phyloP scores from a whole-genome alignment of 2,329 filamentous ascomycete genomes.

The Orbilia ellipsospora region DNA sequence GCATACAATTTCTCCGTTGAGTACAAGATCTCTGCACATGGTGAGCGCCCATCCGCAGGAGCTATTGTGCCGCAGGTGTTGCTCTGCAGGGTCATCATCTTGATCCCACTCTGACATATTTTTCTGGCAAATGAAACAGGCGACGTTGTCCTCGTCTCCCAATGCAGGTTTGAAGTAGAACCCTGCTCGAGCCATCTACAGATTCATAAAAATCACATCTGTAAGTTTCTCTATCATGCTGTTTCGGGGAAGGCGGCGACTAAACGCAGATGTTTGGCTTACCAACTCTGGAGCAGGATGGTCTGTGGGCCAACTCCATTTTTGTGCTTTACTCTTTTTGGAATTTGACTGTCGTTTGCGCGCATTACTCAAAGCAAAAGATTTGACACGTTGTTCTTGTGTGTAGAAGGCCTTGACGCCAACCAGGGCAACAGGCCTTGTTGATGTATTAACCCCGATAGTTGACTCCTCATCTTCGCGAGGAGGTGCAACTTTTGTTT shows the following conservation, averaged over 20 bases:
- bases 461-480: not conserved
- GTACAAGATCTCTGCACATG: conserved; percentile 71
- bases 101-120: conserved; percentile 92
- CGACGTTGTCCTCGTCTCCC: conserved; percentile 83
- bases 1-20: conserved; percentile 69
- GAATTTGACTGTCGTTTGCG: conserved; percentile 43
- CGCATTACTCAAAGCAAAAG: conserved; percentile 16
- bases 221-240: not conserved
- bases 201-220: not conserved
- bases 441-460: not conserved
- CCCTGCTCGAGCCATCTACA: conserved; percentile 85
- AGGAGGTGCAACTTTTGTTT: not conserved
- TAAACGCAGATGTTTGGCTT: conserved; percentile 3
- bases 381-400: conserved; percentile 40
- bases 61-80: conserved; percentile 85
- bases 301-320: conserved; percentile 41
- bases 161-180: conserved; percentile 86
- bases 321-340: conserved; percentile 41
- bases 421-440: conserved; percentile 10
- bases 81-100: conserved; percentile 81
- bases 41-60: conserved; percentile 88
- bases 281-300: conserved; percentile 43
- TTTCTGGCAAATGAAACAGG: conserved; percentile 87
- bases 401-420: conserved; percentile 48
- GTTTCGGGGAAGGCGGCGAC: not conserved